phyloP scores from a whole-genome alignment of 2,329 filamentous ascomycete species.

The Cordyceps javanica region DNA sequence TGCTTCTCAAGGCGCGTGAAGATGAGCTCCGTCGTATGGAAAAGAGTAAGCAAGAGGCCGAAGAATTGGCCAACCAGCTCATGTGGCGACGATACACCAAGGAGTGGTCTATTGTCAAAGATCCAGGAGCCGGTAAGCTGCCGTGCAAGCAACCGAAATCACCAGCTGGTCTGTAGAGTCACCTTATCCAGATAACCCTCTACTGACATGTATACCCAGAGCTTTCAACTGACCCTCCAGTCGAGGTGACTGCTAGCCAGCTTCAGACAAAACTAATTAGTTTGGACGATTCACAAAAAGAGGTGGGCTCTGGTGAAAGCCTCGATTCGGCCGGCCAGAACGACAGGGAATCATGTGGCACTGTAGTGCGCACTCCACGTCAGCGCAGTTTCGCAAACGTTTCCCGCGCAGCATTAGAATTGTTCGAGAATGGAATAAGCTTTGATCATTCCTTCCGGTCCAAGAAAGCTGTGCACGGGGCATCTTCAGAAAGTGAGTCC shows the following conservation, averaged over 20 bases:
- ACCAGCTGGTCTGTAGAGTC: not conserved
- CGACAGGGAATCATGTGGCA: conserved; percentile 26
- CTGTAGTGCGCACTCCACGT: conserved; percentile 31
- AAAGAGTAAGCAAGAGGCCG: conserved; percentile 32
- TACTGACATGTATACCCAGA: not conserved
- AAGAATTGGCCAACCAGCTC: conserved; percentile 25
- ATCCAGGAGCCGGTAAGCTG: conserved; percentile 36
- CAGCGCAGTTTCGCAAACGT: conserved; percentile 19
- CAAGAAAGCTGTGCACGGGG: not conserved
- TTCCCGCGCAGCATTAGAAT: conserved; percentile 23
- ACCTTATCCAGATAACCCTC: not conserved
- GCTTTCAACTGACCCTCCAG: not conserved
- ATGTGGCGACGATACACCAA: conserved; percentile 39
- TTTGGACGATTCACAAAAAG: conserved; percentile 3
- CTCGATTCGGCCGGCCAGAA: not conserved
- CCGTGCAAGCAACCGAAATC: not conserved
- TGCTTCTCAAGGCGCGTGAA: conserved; percentile 24
- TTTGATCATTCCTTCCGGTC: conserved; percentile 19
- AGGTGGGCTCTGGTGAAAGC: not conserved
- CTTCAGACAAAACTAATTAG: conserved; percentile 6
- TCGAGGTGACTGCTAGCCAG: not conserved
- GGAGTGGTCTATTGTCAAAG: conserved; percentile 47
- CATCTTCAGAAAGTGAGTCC: not conserved
- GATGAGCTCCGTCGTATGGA: conserved; percentile 38
- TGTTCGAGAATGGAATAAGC: conserved; percentile 27